Evolutionary conservation across 345 rosid genomes (phyloP).

Genomic region (Populus tremula): DNA sequence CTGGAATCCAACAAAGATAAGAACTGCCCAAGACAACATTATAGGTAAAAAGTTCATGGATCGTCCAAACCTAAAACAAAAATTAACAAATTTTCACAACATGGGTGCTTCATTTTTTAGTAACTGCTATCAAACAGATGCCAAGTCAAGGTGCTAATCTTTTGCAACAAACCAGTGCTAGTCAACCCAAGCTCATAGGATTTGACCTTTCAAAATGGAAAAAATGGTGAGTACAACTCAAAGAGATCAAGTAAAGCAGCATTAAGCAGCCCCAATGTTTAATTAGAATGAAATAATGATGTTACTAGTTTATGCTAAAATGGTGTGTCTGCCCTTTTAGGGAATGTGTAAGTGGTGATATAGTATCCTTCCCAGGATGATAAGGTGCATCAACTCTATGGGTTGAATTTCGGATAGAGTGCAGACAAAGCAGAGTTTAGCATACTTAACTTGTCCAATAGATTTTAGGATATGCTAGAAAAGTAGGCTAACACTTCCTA

Average conservation of each 20-base stretch:
- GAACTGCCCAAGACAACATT: constrained; percentile 53
- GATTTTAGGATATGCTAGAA: neutral
- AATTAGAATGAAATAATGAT: neutral
- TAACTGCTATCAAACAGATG: neutral
- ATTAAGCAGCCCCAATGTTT: neutral
- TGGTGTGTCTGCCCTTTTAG: neutral
- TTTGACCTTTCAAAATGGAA: constrained; percentile 2
- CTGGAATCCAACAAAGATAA: constrained; percentile 81
- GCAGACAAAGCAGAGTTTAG: neutral
- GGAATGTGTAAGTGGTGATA: neutral
- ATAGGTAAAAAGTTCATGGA: constrained; percentile 11
- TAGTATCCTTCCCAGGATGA: neutral
- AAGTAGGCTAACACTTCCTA: neutral
- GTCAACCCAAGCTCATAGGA: neutral
- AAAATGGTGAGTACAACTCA: neutral
- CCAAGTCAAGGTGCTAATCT: neutral
- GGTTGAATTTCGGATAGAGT: neutral
- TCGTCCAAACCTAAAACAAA: neutral
- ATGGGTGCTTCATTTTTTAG: neutral
- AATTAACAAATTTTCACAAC: neutral
- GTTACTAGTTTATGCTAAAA: neutral
- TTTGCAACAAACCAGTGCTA: neutral
- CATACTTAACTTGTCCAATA: no score
- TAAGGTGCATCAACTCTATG: neutral
- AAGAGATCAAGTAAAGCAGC: neutral